A percentile compares a stretch with the other conserved stretches of the same genome.
phyloP scores from a whole-genome alignment of 2,329 filamentous ascomycete genomes.

The Ceratocystis smalleyi region DNA sequence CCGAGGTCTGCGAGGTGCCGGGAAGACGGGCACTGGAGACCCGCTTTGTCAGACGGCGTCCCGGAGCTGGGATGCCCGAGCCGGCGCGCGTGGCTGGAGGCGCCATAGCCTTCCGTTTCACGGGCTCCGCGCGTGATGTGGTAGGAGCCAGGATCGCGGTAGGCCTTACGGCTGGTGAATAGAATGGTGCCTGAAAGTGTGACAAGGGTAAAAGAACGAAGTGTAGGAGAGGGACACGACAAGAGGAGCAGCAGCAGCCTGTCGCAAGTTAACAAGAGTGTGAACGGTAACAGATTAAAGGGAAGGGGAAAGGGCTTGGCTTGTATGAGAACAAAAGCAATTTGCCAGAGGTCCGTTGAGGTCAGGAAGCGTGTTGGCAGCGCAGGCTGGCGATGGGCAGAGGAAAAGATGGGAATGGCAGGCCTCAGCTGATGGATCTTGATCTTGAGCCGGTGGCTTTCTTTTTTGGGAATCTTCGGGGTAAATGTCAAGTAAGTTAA shows the following conservation, averaged over 20 bases:
- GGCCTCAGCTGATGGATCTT: neutral
- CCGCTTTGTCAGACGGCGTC: slow-evolving; percentile 15
- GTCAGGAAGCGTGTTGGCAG: neutral
- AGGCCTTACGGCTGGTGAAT: slow-evolving; percentile 4
- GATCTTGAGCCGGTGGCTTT: neutral
- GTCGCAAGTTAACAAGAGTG: neutral
- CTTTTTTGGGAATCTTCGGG: no score
- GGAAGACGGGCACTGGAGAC: slow-evolving; percentile 11
- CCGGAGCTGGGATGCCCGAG: slow-evolving; percentile 11
- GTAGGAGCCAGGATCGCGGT: slow-evolving; percentile 15
- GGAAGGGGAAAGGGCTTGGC: neutral
- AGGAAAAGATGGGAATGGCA: neutral
- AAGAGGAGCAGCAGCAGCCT: neutral
- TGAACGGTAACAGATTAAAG: neutral
- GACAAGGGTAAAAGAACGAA: neutral
- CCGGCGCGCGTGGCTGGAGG: slow-evolving; percentile 7
- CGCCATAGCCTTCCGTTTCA: slow-evolving; percentile 14
- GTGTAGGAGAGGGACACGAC: neutral
- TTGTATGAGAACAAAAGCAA: neutral
- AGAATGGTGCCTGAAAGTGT: neutral
- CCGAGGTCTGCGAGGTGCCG: neutral
- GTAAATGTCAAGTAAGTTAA: no score
- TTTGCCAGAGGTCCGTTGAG: neutral
- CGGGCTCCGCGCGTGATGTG: slow-evolving; percentile 12
- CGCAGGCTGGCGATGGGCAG: neutral